Percentiles rank a stretch among this genome's conserved stretches.
Conservation (phyloP, 129 eudicot species). For the Flaveria robusta region DNA sequence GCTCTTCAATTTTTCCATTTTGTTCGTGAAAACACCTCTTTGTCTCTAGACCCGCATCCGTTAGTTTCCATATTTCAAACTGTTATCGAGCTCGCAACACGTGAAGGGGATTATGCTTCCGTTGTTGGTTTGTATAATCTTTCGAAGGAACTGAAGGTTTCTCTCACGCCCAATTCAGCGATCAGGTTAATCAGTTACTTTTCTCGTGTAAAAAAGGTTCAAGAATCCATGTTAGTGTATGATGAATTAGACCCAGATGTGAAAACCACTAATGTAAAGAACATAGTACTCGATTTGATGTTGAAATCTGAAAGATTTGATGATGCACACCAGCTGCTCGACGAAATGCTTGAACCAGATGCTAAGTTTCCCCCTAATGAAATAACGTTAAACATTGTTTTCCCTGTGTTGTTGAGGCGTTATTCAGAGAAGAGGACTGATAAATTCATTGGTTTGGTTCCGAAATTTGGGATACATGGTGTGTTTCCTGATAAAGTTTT, state of each 20-base stretch:
- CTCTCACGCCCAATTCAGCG: conserved; percentile 47
- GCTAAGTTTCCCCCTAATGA: conserved; percentile 24
- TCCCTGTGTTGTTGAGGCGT: conserved; percentile 39
- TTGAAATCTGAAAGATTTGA: conserved; percentile 36
- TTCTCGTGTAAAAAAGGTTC: conserved; percentile 40
- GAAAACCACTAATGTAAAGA: conserved; percentile 29
- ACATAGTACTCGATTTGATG: conserved; percentile 38
- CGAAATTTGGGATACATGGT: conserved; percentile 46
- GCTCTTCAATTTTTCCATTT: conserved; percentile 62
- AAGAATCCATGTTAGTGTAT: conserved; percentile 39
- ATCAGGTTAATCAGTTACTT: conserved; percentile 50
- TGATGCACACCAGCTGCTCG: conserved; percentile 65
- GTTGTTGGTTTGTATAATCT: conserved; percentile 40
- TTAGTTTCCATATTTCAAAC: conserved; percentile 55
- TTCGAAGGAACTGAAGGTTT: conserved; percentile 37
- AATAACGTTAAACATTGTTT: conserved; percentile 38
- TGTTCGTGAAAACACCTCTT: conserved; percentile 37
- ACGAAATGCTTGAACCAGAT: conserved; percentile 63
- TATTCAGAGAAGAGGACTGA: conserved; percentile 42
- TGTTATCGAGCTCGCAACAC: conserved; percentile 53
- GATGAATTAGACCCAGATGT: conserved; percentile 41
- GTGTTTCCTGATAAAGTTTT: conserved; percentile 39
- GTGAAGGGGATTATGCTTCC: conserved; percentile 31
- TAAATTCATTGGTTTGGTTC: conserved; percentile 42
- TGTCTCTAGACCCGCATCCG: conserved; percentile 12